Conservation (phyloP, 345 rosid genomes). For the Draba incana region DNA sequence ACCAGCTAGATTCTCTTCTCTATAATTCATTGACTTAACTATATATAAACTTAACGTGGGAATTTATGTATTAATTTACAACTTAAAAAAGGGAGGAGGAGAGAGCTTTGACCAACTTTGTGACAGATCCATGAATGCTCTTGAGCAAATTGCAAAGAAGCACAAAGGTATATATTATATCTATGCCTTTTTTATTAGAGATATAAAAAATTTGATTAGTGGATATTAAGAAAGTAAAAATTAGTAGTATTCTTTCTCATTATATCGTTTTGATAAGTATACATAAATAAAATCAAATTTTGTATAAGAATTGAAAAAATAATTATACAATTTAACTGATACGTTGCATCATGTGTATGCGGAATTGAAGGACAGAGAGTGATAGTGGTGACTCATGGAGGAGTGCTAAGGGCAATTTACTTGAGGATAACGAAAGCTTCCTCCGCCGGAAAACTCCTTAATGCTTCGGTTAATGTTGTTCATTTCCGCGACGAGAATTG, state of each 20-base stretch:
- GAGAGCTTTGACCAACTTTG: conserved; percentile 47
- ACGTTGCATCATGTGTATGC: background rate
- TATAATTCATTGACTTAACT: background rate
- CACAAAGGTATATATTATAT: conserved; percentile 35
- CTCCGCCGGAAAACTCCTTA: conserved; percentile 41
- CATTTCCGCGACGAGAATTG: conserved; percentile 29
- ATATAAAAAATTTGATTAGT: too few species aligned
- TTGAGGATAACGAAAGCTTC: conserved; percentile 38
- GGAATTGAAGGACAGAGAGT: conserved; percentile 38
- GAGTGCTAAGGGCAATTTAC: conserved; percentile 45
- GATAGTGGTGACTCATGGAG: conserved; percentile 48
- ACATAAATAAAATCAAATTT: too few species aligned
- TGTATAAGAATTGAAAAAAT: background rate
- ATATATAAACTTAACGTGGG: background rate
- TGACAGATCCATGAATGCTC: conserved; percentile 44
- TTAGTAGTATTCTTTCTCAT: too few species aligned
- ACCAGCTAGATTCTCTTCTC: background rate
- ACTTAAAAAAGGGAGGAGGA: conserved; percentile 43
- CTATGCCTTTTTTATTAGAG: too few species aligned
- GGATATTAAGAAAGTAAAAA: too few species aligned
- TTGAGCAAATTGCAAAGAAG: conserved; percentile 40
- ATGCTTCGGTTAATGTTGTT: conserved; percentile 45
- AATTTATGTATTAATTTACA: background rate
- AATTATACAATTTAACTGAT: background rate
- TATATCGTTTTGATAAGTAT: too few species aligned